phyloP scores from a whole-genome alignment of 352 stramenopile species.

The Plasmopara viticola region DNA sequence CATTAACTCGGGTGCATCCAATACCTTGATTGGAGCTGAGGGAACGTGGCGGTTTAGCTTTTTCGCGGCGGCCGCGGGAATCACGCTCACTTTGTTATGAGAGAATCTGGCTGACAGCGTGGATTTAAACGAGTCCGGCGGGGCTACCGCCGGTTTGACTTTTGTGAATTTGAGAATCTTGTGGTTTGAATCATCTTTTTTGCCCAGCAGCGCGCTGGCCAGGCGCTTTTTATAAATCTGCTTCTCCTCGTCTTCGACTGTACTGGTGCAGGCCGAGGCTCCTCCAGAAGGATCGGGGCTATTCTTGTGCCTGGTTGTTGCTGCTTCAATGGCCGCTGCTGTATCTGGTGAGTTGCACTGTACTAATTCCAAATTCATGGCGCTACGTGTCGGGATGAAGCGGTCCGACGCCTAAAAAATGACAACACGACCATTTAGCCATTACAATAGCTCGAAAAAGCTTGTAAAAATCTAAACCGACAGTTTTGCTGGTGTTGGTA shows the following conservation, averaged over 20 bases:
- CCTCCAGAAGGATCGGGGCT: conserved; percentile 16
- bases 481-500: conserved; percentile 23
- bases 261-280: conserved; percentile 3
- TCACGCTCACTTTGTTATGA: conserved; percentile 89
- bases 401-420: conserved; percentile 46
- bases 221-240: conserved; percentile 80
- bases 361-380: conserved; percentile 81
- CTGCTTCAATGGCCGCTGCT: conserved; percentile 36
- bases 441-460: background rate
- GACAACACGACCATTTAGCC: conserved; percentile 8
- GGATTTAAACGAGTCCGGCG: conserved; percentile 92
- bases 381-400: conserved; percentile 82
- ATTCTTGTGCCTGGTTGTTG: conserved; percentile 22
- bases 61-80: conserved; percentile 60
- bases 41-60: conserved; percentile 94
- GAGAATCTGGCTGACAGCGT: conserved; percentile 91
- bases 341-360: conserved; percentile 64
- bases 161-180: conserved; percentile 97
- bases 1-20: conserved; percentile 97
- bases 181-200: conserved; percentile 68
- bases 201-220: conserved; percentile 74
- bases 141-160: conserved; percentile 91
- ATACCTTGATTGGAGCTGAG: conserved; percentile 91
- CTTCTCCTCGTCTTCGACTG: conserved; percentile 62
- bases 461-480: conserved; percentile 6